Evolutionary conservation across 169 alveolate genomes (phyloP).

Genomic region (Cryptosporidium tyzzeri): DNA sequence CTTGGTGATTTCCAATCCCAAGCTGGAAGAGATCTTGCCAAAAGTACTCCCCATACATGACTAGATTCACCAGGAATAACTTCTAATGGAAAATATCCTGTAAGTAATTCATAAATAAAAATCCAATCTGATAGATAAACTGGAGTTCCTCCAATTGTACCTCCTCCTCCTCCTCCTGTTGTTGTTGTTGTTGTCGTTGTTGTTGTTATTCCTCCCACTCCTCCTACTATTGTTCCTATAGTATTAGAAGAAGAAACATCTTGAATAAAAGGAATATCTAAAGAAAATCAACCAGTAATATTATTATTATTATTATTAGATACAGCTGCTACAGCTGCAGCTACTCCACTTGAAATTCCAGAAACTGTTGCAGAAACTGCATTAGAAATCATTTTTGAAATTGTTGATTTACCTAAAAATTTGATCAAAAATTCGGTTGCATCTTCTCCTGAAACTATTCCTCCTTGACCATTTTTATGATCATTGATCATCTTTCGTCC

Average conservation of each 20-base stretch:
- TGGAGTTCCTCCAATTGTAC: not conserved
- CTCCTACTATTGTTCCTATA: too few relatives aligned
- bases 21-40: slow-evolving; percentile 80
- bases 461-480: not conserved
- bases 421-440: slow-evolving; percentile 49
- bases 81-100: slow-evolving; percentile 81
- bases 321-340: not conserved
- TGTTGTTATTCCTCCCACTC: too few relatives aligned
- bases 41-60: slow-evolving; percentile 83
- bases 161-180: not conserved
- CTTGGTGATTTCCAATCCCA: slow-evolving; percentile 80
- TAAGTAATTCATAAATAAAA: slow-evolving; percentile 79
- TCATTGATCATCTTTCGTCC: not conserved
- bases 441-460: slow-evolving; percentile 19
- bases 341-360: slow-evolving; percentile 4
- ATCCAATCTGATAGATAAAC: slow-evolving; percentile 79
- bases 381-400: slow-evolving; percentile 32
- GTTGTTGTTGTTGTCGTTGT: too few relatives aligned
- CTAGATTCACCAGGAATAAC: slow-evolving; percentile 80
- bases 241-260: not conserved
- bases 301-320: not conserved
- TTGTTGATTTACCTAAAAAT: slow-evolving; percentile 5
- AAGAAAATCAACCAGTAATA: not conserved
- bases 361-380: slow-evolving; percentile 41
- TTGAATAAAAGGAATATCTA: not conserved